Percentiles rank a stretch among this genome's conserved stretches.
Conservation (phyloP, 306 rosid species). For the Sophora flavescens region DNA sequence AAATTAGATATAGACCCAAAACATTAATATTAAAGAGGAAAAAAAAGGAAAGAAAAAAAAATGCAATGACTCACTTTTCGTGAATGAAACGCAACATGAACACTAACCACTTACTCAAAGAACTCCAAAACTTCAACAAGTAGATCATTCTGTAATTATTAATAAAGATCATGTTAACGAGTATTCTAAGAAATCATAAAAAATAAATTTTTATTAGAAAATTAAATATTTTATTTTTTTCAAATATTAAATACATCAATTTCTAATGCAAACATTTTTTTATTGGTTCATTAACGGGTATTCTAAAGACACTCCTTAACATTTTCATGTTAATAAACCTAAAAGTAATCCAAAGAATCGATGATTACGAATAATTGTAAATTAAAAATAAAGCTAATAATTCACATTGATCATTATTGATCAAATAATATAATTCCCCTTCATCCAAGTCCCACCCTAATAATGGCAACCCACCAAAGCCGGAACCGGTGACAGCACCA, state of each 20-base stretch:
- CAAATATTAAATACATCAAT: too few relatives aligned
- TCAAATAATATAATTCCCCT: slow-evolving; percentile 19
- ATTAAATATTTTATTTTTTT: too few relatives aligned
- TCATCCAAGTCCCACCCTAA: slow-evolving; percentile 49
- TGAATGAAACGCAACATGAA: slow-evolving; percentile 85
- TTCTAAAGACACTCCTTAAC: too few relatives aligned
- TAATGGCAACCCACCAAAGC: slow-evolving; percentile 91
- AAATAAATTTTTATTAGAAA: too few relatives aligned
- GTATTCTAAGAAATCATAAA: too few relatives aligned
- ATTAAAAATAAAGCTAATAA: slow-evolving; percentile 57
- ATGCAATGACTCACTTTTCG: slow-evolving; percentile 86
- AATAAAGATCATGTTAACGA: too few relatives aligned
- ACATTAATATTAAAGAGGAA: neutral
- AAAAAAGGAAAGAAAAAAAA: slow-evolving; percentile 37
- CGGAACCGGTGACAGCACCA: slow-evolving; percentile 69
- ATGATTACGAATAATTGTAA: slow-evolving; percentile 50
- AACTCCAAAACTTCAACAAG: slow-evolving; percentile 66
- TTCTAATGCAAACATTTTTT: too few relatives aligned
- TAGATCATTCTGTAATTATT: too few relatives aligned
- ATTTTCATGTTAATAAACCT: too few relatives aligned
- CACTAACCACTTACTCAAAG: slow-evolving; percentile 92
- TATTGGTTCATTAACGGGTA: too few relatives aligned
- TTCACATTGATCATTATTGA: slow-evolving; percentile 57
- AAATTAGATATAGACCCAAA: neutral
- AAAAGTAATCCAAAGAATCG: slow-evolving; percentile 54